These are phyloP conservation scores for Solanum lignicaule DNA, from an alignment of 257 asterid genomes.

Conservation along the genomic window DNA sequence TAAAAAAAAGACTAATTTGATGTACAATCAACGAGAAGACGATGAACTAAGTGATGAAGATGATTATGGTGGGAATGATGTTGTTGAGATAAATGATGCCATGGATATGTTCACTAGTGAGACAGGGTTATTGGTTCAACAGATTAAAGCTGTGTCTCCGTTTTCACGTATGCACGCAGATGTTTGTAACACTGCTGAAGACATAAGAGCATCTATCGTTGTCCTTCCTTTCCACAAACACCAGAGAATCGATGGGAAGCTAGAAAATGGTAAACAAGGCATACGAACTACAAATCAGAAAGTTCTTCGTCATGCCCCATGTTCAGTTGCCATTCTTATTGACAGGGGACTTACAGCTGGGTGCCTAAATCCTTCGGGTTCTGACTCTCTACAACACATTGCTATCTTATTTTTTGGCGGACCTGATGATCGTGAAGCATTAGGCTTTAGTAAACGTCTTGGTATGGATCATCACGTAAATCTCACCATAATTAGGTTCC, in stretches of 20 bases:
- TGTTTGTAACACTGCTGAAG: slow-evolving; percentile 60
- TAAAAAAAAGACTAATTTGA: slow-evolving; percentile 42
- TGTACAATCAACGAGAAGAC: slow-evolving; percentile 77
- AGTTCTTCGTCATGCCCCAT: slow-evolving; percentile 68
- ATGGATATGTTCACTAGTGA: slow-evolving; percentile 68
- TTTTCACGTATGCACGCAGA: slow-evolving; percentile 54
- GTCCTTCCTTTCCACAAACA: slow-evolving; percentile 92
- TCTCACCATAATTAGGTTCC: slow-evolving; percentile 81
- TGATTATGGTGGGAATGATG: slow-evolving; percentile 90
- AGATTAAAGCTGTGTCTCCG: slow-evolving; percentile 64
- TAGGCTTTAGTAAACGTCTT: slow-evolving; percentile 82
- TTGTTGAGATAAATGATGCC: slow-evolving; percentile 86
- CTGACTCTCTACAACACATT: slow-evolving; percentile 64
- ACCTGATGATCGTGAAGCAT: slow-evolving; percentile 91
- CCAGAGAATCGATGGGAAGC: slow-evolving; percentile 90
- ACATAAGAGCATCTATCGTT: slow-evolving; percentile 60
- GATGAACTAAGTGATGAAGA: slow-evolving; percentile 90
- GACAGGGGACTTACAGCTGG: slow-evolving; percentile 87
- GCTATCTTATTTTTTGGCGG: slow-evolving; percentile 90
- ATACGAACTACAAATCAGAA: slow-evolving; percentile 75
- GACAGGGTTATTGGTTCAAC: slow-evolving; percentile 63
- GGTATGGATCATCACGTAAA: slow-evolving; percentile 81
- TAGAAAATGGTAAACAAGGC: slow-evolving; percentile 86
- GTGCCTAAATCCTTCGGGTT: slow-evolving; percentile 18
- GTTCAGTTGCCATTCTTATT: slow-evolving; percentile 77